Conservation (phyloP, 2,329 filamentous ascomycete species). For the Aspergillus puulaauensis region DNA sequence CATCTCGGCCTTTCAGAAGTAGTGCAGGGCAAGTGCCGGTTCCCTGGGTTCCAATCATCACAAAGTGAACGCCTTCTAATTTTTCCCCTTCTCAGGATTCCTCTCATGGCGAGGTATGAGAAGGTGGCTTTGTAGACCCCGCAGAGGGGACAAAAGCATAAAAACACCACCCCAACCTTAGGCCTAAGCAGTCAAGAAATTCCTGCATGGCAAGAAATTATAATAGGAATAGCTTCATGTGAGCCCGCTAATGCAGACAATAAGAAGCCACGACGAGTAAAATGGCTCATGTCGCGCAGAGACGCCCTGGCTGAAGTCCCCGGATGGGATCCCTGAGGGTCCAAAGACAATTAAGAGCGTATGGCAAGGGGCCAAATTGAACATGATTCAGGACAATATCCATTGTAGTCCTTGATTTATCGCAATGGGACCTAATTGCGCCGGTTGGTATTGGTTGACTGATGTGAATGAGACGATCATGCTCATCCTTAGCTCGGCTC, state of each 20-base stretch:
- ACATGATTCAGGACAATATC: slow-evolving; percentile 1
- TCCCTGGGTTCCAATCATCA: slow-evolving; percentile 13
- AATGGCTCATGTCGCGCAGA: slow-evolving; percentile 31
- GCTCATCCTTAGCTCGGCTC: slow-evolving; percentile 17
- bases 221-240: background rate
- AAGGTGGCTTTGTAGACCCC: slow-evolving; percentile 23
- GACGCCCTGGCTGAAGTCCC: slow-evolving; percentile 20
- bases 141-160: slow-evolving; percentile 19
- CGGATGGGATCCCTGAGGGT: slow-evolving; percentile 5
- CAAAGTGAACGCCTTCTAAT: slow-evolving; percentile 9
- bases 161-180: background rate
- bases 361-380: background rate
- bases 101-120: background rate
- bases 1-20: slow-evolving; percentile 17
- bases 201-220: slow-evolving; percentile 3
- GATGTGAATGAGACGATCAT: slow-evolving; percentile 14
- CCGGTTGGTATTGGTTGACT: slow-evolving; percentile 10
- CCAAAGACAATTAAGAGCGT: background rate
- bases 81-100: background rate
- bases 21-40: slow-evolving; percentile 21
- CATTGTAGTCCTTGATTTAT: slow-evolving; percentile 4
- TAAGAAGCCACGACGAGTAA: slow-evolving; percentile 24
- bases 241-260: slow-evolving; percentile 19
- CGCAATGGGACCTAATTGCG: background rate
- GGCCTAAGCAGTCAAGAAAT: background rate